Base-by-base conservation (phyloP, 805 yeast species). In the Barnettozyma sp. region DNA sequence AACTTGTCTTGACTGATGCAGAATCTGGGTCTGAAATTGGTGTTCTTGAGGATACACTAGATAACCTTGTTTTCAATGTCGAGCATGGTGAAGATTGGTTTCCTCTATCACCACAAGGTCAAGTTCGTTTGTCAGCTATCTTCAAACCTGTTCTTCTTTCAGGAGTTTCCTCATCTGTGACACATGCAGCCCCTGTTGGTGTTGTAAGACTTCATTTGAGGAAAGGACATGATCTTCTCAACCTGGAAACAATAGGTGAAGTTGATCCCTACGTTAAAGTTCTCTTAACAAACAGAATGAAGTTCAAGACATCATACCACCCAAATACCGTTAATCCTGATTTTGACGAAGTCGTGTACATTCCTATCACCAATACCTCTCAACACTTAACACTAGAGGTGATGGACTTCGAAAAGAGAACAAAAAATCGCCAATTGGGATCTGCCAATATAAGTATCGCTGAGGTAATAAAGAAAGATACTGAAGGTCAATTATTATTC, bases 221-320 rank as follows among this genome's bases (percentile, higher is more conserved):
- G 40, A 59, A 65, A 22, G 81, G 78, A 13, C 54, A 54, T 9
- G 71, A 73, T 26, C 58, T 78, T 46, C 62, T 68, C 63, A 55
- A 76, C 46, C 59, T 81, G 46, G 82, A 80, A 46, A 68, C 77
- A 12, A 70, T 81, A 34, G 90, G 92, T 38, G 73, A 70, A 38
- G 76, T 82, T 48, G 88, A 83, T 57, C 92, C 94, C 5, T 82
- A 81, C 48, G 75, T 79, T 26, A 68, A 72, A 40, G 66, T 82
- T 8, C 49, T 72, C 24, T 56, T 74, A 39, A 76, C 78, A 49
- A 82, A 81, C 45, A 72, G 71, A 52, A 50, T 72, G 26, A 68
- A 66, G 41, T 80, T 69, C 36, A 67, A 64, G 43, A 76, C 92
- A 3, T 52, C 61, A 1, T 71, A 71, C 37, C 70, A 70, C 45